Conservation (phyloP, 169 alveolate species). For the Miamiensis avidus region DNA sequence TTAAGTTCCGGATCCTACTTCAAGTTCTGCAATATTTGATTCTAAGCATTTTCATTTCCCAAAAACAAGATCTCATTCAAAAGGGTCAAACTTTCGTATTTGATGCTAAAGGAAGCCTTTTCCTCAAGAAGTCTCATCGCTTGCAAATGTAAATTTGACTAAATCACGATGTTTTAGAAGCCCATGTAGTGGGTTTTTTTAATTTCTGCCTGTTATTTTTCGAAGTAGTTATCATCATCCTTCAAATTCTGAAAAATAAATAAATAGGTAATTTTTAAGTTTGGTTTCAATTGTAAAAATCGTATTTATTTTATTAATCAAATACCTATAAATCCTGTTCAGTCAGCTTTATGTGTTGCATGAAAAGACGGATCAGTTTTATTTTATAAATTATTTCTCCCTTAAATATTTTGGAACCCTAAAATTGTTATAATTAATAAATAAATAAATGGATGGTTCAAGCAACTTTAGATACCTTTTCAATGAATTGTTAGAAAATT, state of each 20-base stretch:
- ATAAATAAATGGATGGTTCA: too few species aligned
- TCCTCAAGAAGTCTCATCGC: constrained; percentile 1
- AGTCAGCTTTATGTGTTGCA: not conserved
- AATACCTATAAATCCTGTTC: not conserved
- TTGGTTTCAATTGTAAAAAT: too few species aligned
- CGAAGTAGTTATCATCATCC: not conserved
- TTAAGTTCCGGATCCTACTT: constrained; percentile 3
- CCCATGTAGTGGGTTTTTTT: not conserved
- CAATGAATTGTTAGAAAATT: not conserved
- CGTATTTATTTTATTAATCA: too few species aligned
- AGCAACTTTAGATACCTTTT: not conserved
- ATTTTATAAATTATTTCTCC: not conserved
- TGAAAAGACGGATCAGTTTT: not conserved
- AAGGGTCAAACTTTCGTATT: constrained; percentile 8
- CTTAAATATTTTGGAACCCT: not conserved
- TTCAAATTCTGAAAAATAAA: not conserved
- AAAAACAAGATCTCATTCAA: constrained; percentile 12
- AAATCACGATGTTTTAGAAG: too few species aligned
- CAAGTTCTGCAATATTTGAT: constrained; percentile 5
- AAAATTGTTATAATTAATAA: too few species aligned
- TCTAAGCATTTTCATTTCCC: constrained; percentile 42
- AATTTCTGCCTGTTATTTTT: not conserved
- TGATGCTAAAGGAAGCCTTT: not conserved
- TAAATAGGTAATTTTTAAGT: not conserved
- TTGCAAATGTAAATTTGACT: too few species aligned